phyloP scores from a whole-genome alignment of 768 basidiomycete genomes.

The Suillus luteus region DNA sequence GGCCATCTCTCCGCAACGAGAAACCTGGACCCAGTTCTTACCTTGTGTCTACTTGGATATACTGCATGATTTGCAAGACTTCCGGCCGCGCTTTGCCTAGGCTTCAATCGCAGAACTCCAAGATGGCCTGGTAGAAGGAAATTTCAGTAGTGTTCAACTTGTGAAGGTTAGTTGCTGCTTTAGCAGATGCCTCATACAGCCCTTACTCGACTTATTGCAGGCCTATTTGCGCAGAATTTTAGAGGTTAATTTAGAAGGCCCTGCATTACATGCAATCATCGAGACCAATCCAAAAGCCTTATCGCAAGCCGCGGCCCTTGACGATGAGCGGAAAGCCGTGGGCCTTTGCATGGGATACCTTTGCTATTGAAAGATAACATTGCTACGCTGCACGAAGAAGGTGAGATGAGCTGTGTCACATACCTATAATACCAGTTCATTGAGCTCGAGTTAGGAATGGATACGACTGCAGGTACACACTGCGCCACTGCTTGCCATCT shows the following conservation, averaged over 20 bases:
- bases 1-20: background rate
- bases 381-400: slow-evolving; percentile 34
- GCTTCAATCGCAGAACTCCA: slow-evolving; percentile 58
- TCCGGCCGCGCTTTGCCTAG: slow-evolving; percentile 35
- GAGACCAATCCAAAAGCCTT: slow-evolving; percentile 61
- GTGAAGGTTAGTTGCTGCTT: slow-evolving; percentile 47
- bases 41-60: background rate
- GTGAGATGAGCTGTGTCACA: slow-evolving; percentile 16
- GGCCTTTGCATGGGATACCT: slow-evolving; percentile 58
- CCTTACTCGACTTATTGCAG: slow-evolving; percentile 32
- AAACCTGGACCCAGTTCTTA: background rate
- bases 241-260: slow-evolving; percentile 65
- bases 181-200: background rate
- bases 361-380: slow-evolving; percentile 55
- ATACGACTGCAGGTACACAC: slow-evolving; percentile 39
- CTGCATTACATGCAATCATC: slow-evolving; percentile 58
- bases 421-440: slow-evolving; percentile 2
- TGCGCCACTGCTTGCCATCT: no score
- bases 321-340: slow-evolving; percentile 50
- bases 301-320: slow-evolving; percentile 51
- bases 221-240: slow-evolving; percentile 66
- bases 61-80: background rate
- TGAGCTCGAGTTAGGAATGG: slow-evolving; percentile 32
- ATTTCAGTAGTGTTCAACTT: slow-evolving; percentile 61
- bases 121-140: slow-evolving; percentile 47